These are phyloP conservation scores for Cordia subcordata DNA, from an alignment of 257 asterid species.

Conservation along the genomic window DNA sequence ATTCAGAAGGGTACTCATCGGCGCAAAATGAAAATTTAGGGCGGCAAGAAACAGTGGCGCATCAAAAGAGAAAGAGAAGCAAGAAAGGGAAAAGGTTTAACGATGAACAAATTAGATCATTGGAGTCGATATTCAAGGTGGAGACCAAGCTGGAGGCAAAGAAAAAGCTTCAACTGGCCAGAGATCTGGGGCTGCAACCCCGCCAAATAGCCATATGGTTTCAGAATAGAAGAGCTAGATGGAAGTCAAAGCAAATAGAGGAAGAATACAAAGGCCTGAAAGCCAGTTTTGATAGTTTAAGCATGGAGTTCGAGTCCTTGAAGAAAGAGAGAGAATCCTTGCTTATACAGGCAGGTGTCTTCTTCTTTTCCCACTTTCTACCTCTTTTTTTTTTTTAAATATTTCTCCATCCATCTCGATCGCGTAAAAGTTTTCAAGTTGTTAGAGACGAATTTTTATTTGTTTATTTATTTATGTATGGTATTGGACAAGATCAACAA, in stretches of 20 bases:
- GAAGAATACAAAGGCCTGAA: constrained; percentile 29
- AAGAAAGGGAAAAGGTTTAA: constrained; percentile 40
- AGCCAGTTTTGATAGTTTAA: constrained; percentile 31
- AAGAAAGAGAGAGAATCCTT: constrained; percentile 41
- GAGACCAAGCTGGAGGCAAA: constrained; percentile 50
- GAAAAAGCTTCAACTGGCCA: constrained; percentile 47
- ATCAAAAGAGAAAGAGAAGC: constrained; percentile 24
- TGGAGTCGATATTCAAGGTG: constrained; percentile 46
- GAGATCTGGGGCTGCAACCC: constrained; percentile 55
- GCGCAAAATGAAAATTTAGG: neutral
- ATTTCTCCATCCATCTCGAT: too few species aligned
- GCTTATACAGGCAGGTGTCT: constrained; percentile 51
- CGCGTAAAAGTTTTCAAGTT: too few species aligned
- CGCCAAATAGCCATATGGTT: constrained; percentile 75
- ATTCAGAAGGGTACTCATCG: neutral
- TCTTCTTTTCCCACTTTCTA: neutral
- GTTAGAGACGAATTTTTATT: neutral
- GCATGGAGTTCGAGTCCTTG: constrained; percentile 29
- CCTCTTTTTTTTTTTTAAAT: neutral
- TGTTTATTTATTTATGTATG: neutral
- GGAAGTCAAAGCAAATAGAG: constrained; percentile 64
- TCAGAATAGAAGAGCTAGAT: constrained; percentile 66
- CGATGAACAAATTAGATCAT: constrained; percentile 46
- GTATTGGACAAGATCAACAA: neutral
- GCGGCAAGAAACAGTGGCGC: neutral